Evolutionary conservation across 1,139 yeast genomes (phyloP), one percentile per base, ranked within the genome.

Genomic region (Yamadazyma pseudoaaseri): DNA sequence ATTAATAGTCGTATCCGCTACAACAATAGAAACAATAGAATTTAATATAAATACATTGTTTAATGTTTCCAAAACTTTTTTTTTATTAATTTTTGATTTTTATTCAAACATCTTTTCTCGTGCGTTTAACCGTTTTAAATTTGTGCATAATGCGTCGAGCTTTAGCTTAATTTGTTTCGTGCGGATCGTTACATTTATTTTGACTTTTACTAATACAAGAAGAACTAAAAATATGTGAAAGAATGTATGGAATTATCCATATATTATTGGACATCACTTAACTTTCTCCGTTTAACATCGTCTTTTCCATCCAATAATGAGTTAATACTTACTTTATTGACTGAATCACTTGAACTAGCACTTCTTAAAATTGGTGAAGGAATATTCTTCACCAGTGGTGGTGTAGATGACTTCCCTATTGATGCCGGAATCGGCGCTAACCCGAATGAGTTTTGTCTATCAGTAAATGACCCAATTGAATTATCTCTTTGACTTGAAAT

Each of bases 401-500:
- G 45, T 10, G 29, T 25, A 16, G 10, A 24, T 8, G 21, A 16
- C 3, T 16, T 15, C 16, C 15, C 24, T 13, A 23, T 8, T 44
- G 45, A 9, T 41, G 44, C 3, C 41, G 41, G 24, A 39, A 34
- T 25, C 14, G 31, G 26, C 3, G 25, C 26, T 5, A 17, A 14
- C 4, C 32, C 32, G 12, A 23, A 22, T 3, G 32, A 29, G 14
- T 29, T 29, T 8, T 29, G 30, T 11, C 37, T 24, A 3, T 39
- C 34, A 5, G 29, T 41, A 12, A 36, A 33, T 27, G 39, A 39
- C 16, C 29, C 40, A 26, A 44, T 30, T 4, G 49, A 45, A 33
- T 35, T 45, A 5, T 50, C 56, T 39, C 69, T 45, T 33, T 60
- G 55, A 20, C 70, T 60, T 13, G 61, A 50, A 5, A 56, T 46